These are phyloP conservation scores for Thalassiosira livingstoniorum DNA, from an alignment of 352 stramenopile genomes.

Conservation along the genomic window DNA sequence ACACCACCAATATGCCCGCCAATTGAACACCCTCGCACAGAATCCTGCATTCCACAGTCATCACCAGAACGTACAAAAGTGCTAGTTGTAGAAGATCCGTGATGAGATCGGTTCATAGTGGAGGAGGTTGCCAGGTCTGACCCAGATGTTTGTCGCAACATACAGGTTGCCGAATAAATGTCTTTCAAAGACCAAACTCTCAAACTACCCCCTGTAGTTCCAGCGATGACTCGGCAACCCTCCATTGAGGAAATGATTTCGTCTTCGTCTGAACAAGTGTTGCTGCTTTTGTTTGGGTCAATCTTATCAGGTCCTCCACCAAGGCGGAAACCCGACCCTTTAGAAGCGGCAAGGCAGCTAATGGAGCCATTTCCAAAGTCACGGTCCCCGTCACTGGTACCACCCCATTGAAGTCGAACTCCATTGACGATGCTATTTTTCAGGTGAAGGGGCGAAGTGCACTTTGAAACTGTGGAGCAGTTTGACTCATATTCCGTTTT, in stretches of 20 bases:
- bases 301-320: slow-evolving; percentile 37
- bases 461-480: slow-evolving; percentile 25
- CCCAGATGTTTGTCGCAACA: slow-evolving; percentile 18
- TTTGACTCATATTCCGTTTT: slow-evolving; percentile 34
- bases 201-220: slow-evolving; percentile 77
- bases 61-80: slow-evolving; percentile 36
- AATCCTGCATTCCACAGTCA: slow-evolving; percentile 49
- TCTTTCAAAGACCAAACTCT: slow-evolving; percentile 85
- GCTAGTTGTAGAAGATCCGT: slow-evolving; percentile 27
- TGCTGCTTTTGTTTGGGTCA: slow-evolving; percentile 7
- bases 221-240: slow-evolving; percentile 79
- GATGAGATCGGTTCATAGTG: slow-evolving; percentile 39
- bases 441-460: slow-evolving; percentile 41
- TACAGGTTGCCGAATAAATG: slow-evolving; percentile 61
- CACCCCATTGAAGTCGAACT: slow-evolving; percentile 82
- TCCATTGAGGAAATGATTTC: slow-evolving; percentile 79
- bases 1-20: slow-evolving; percentile 81
- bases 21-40: slow-evolving; percentile 44
- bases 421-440: slow-evolving; percentile 58
- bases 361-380: slow-evolving; percentile 74
- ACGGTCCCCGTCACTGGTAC: slow-evolving; percentile 61
- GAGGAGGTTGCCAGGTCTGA: slow-evolving; percentile 3
- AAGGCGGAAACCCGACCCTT: slow-evolving; percentile 57
- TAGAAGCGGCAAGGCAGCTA: slow-evolving; percentile 69
- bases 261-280: slow-evolving; percentile 50